Evolutionary conservation across 2,329 filamentous ascomycete species (phyloP), one percentile per base, ranked within the genome.

Genomic region (Monilinia vaccinii-corymbosi): DNA sequence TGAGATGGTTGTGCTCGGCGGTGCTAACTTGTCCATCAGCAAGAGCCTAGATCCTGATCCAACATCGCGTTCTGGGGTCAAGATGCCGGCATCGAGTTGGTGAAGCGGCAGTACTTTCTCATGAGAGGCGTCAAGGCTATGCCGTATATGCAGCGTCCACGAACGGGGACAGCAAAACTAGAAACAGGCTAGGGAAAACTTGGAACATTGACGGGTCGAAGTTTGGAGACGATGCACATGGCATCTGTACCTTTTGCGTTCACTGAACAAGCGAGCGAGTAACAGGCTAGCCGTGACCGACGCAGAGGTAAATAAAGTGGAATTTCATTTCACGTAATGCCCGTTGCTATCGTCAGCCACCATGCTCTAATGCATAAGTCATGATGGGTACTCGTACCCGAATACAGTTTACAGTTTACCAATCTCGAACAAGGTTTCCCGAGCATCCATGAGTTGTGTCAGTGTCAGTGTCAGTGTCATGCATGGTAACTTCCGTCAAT

Each of bases 61-160:
- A 62, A 58, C 64, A 62, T 59, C 62, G 58, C 59, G 16, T 32
- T 60, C 47, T 45, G 56, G 56, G 50, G 56, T 51, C 55, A 14
- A 61, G 58, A 44, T 38, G 34, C 61, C 61, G 61, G 55, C 32
- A 48, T 52, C 58, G 58, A 45, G 47, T 60, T 50, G 44, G 3
- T 38, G 31, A 58, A 50, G 56, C 42, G 34, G 42, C 50, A 44
- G 21, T 32, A 32, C 44, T 53, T 6, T 18, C 40, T 28, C 7
- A 34, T 13, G 51, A 23, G 38, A 55, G 6, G 38, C 25, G 38
- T 52, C 51, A 55, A 3, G 32, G 38, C 16, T 34, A 44, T 28
- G 38, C 16, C 23, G 34, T 28, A 34, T n/a, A 32, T 44, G 51
- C 51, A 34, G 51, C 23, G 25, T 44, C 51, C 38, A 55, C 18